Base-by-base conservation (phyloP, 2,329 filamentous ascomycete species). In the Didymella sp. region DNA sequence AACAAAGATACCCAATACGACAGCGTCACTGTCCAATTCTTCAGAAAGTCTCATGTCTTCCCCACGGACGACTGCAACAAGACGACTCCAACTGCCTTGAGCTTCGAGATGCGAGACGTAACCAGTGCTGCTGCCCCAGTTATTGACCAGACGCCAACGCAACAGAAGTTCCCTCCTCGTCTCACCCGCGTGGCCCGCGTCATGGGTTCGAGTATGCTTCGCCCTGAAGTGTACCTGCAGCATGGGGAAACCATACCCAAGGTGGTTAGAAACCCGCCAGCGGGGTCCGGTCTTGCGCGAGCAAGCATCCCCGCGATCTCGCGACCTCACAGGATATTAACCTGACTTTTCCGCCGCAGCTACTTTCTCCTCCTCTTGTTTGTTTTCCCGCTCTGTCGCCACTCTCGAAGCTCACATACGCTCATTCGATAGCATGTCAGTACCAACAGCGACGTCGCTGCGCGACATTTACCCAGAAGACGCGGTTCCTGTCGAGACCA, bases 381-480 rank as follows among this genome's bases (percentile, higher is more conserved):
- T 30, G 28, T 21, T 51, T 24, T 43, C 6, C 12, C 19, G 46
- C 35, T 44, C 25, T 51, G 24, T 43, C 24, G 8, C 15, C 13
- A 13, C 19, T 21, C 35, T 3, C 19, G 25, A 43, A 35, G 19
- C 44, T 24, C 30, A 28, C n/a, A 44, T 2, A 22, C 21, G 19
- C 25, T 42, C 38, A 13, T 13, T 28, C 37, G 22, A 45, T 60
- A 66, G 25, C 51, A 76, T 76, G 74, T 75, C 77, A 17, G 92
- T 96, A 49, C 93, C 93, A 58, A 85, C 89, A 63, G 89, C 90
- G 55, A 84, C 83, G 65, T 88, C 89, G 25, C 82, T 97, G 67
- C 81, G 86, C 66, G 89, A 94, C 74, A 91, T 97, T 72, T 98
- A 98, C 79, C 89, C 91, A 19, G 79, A 86, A 28, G 87, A 92